phyloP scores from a whole-genome alignment of 257 asterid species.

The Gardenia jasminoides region DNA sequence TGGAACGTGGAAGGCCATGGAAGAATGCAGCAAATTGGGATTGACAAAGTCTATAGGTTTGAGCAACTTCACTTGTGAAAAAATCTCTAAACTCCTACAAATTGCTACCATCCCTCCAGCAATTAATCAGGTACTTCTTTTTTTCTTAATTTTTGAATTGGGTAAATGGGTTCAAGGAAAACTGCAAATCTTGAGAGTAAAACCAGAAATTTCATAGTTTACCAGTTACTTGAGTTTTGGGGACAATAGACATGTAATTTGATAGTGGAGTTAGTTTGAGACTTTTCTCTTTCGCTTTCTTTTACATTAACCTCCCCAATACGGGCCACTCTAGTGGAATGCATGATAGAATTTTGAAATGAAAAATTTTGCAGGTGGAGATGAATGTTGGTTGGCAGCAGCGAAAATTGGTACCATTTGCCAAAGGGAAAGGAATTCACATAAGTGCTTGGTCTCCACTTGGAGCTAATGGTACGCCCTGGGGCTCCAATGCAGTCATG shows the following conservation, averaged over 20 bases:
- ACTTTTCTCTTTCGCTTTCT: too few species aligned
- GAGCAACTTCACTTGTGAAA: constrained; percentile 53
- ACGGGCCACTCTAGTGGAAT: too few species aligned
- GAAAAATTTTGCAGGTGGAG: constrained; percentile 42
- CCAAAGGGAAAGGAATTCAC: constrained; percentile 35
- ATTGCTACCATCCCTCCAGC: constrained; percentile 46
- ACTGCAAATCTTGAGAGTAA: too few species aligned
- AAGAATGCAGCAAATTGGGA: constrained; percentile 44
- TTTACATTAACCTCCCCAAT: too few species aligned
- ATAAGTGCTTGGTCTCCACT: constrained; percentile 59
- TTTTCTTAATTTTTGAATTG: too few species aligned
- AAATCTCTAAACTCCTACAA: constrained; percentile 33
- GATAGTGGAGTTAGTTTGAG: not conserved
- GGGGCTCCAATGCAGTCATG: constrained; percentile 52
- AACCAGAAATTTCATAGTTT: too few species aligned
- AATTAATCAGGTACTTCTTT: constrained; percentile 39
- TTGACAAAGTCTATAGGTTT: constrained; percentile 56
- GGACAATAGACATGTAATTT: too few species aligned
- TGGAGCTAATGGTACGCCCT: constrained; percentile 38
- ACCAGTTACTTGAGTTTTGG: too few species aligned
- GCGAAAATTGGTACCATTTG: constrained; percentile 35
- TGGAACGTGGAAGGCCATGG: constrained; percentile 62
- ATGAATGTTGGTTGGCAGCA: constrained; percentile 69
- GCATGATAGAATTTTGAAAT: too few species aligned
- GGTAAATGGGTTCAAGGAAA: too few species aligned